These are phyloP conservation scores for Synchytrium microbalum DNA, from an alignment of 371 early-diverging fungal genomes.

Conservation along the genomic window DNA sequence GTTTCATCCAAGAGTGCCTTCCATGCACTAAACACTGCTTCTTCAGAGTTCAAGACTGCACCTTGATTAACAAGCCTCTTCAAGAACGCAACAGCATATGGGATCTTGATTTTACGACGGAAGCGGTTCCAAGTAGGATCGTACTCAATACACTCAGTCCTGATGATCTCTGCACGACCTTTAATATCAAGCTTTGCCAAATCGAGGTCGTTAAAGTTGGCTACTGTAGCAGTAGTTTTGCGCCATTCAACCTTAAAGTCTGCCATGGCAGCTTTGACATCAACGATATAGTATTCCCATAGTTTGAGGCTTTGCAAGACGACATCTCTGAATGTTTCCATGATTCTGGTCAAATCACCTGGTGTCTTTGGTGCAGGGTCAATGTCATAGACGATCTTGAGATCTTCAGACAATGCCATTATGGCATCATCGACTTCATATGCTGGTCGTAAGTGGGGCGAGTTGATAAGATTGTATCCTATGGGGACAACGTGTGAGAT, in stretches of 20 bases:
- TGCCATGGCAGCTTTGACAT: constrained; percentile 14
- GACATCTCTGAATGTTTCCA: constrained; percentile 49
- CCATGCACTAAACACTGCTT: constrained; percentile 22
- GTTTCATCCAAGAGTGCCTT: constrained; percentile 63
- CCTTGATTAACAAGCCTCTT: constrained; percentile 15
- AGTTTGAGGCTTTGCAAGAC: constrained; percentile 61
- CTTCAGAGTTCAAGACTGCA: constrained; percentile 8
- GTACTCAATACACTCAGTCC: constrained; percentile 11
- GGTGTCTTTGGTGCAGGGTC: constrained; percentile 46
- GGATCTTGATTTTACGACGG: constrained; percentile 38
- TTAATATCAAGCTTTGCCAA: constrained; percentile 13
- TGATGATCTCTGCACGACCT: constrained; percentile 21
- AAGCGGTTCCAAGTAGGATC: constrained; percentile 37
- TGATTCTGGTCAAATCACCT: constrained; percentile 54
- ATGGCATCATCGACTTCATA: constrained; percentile 87
- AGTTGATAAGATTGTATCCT: constrained; percentile 89
- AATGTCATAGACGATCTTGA: constrained; percentile 31
- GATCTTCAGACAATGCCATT: constrained; percentile 51
- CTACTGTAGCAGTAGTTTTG: background rate
- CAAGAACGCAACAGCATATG: constrained; percentile 41
- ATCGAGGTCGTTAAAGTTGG: constrained; percentile 4
- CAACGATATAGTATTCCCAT: constrained; percentile 79
- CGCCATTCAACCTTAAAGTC: constrained; percentile 15
- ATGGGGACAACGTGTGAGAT: background rate
- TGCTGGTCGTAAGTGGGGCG: constrained; percentile 88